Evolutionary conservation across 495 filamentous ascomycete genomes (phyloP).

Genomic region (Penicillium turbatum): DNA sequence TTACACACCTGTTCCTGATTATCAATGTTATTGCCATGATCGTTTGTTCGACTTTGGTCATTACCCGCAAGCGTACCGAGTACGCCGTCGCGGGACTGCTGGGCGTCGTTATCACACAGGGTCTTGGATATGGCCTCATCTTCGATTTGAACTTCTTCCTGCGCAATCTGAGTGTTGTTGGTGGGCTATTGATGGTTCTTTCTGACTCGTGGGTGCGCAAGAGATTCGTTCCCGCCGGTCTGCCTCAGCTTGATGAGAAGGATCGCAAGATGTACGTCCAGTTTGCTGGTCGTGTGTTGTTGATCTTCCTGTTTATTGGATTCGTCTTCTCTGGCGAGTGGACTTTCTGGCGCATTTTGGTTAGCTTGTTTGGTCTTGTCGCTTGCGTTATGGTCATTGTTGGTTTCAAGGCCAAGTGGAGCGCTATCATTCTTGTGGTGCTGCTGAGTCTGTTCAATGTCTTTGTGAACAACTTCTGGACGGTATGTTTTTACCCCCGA

Average conservation of each 20-base stretch:
- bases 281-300: conserved; percentile 88
- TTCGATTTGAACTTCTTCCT: conserved; percentile 99
- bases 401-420: conserved; percentile 99
- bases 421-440: conserved; percentile 87
- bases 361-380: conserved; percentile 76
- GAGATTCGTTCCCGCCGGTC: conserved; percentile 90
- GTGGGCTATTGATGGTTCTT: conserved; percentile 93
- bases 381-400: conserved; percentile 99
- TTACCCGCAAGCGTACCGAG: conserved; percentile 85
- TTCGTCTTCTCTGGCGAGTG: conserved; percentile 95
- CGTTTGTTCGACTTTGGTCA: conserved; percentile 76
- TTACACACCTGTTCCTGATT: conserved; percentile 93
- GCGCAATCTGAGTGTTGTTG: conserved; percentile 94
- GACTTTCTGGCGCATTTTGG: conserved; percentile 77
- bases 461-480: conserved; percentile 99
- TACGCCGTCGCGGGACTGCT: conserved; percentile 88
- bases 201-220: conserved; percentile 98
- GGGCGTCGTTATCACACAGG: conserved; percentile 90
- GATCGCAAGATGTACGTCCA: conserved; percentile 99
- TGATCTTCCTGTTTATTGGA: conserved; percentile 95
- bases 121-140: conserved; percentile 94
- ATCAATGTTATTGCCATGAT: conserved; percentile 87
- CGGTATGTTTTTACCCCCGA: conserved; percentile 60
- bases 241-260: conserved; percentile 94
- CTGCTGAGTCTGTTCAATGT: conserved; percentile 95